Percentiles rank a stretch among this genome's conserved stretches.
Evolutionary conservation across 768 basidiomycete genomes (phyloP).

Genomic region (Phanerochaete sordida): DNA sequence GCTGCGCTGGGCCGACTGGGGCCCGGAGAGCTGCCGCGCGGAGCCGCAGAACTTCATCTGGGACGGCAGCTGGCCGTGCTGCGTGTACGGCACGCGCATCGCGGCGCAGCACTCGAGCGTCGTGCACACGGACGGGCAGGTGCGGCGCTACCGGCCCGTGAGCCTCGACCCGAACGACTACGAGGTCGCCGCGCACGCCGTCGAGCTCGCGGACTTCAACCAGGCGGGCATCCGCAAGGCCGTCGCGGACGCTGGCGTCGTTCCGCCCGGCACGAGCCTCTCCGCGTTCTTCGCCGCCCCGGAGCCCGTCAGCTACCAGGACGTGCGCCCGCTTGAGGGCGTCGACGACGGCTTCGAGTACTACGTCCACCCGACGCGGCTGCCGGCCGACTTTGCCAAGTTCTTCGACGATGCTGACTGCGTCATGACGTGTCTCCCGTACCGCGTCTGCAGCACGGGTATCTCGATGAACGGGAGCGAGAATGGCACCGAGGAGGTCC

Average conservation of each 20-base stretch:
- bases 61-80: conserved; percentile 11
- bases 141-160: not conserved
- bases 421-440: conserved; percentile 8
- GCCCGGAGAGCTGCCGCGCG: not conserved
- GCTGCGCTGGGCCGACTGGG: conserved; percentile 6
- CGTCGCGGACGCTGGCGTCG: not conserved
- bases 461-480: not conserved
- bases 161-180: not conserved
- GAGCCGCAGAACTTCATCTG: not conserved
- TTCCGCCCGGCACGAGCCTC: not conserved
- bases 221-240: not conserved
- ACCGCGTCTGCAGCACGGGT: not conserved
- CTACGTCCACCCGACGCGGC: not conserved
- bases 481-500: not conserved
- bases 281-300: not conserved
- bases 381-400: not conserved
- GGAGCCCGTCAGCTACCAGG: not conserved
- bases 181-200: not conserved
- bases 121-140: not conserved
- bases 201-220: conserved; percentile 10
- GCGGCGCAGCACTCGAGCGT: not conserved
- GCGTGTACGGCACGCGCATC: conserved; percentile 6
- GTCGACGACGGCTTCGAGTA: not conserved
- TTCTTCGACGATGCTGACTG: conserved; percentile 2
- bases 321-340: not conserved